Conservation (phyloP, 2,329 filamentous ascomycete species). For the Claviceps maximensis region DNA sequence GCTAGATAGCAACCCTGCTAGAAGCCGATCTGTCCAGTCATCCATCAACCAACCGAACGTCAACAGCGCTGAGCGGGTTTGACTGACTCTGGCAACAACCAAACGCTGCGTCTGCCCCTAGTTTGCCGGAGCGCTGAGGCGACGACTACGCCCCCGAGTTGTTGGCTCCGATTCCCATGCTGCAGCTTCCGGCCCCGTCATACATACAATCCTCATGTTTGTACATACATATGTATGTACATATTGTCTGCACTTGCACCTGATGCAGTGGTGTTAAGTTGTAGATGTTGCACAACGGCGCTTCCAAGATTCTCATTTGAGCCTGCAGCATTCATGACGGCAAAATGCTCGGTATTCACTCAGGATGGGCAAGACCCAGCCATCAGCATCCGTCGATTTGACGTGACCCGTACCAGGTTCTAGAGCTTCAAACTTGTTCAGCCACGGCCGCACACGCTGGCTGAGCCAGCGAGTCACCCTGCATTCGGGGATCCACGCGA, state of each 20-base stretch:
- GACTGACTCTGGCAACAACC: not conserved
- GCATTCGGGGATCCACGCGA: not conserved
- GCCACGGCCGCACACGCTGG: not conserved
- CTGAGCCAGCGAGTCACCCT: not conserved
- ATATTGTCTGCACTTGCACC: not conserved
- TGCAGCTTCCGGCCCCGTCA: not conserved
- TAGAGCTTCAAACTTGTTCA: not conserved
- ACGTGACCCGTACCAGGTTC: not conserved
- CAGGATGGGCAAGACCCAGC: not conserved
- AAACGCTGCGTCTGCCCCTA: not conserved
- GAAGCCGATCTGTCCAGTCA: not conserved
- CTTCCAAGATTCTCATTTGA: not conserved
- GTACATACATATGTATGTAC: too few relatives aligned
- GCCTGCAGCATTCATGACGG: not conserved
- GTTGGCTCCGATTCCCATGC: not conserved
- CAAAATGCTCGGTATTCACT: not conserved
- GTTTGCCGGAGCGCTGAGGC: not conserved
- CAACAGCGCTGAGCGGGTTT: not conserved
- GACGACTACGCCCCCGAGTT: too few relatives aligned
- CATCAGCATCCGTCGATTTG: not conserved
- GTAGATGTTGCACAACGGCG: not conserved
- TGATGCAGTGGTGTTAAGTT: not conserved
- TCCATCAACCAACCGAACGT: not conserved
- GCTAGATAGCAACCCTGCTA: not conserved
- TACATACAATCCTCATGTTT: too few relatives aligned